A percentile compares a stretch with the other conserved stretches of the same genome.
These are phyloP conservation scores for Tillandsia leiboldiana DNA, from an alignment of 176 grass and related monocot genomes.

Conservation along the genomic window DNA sequence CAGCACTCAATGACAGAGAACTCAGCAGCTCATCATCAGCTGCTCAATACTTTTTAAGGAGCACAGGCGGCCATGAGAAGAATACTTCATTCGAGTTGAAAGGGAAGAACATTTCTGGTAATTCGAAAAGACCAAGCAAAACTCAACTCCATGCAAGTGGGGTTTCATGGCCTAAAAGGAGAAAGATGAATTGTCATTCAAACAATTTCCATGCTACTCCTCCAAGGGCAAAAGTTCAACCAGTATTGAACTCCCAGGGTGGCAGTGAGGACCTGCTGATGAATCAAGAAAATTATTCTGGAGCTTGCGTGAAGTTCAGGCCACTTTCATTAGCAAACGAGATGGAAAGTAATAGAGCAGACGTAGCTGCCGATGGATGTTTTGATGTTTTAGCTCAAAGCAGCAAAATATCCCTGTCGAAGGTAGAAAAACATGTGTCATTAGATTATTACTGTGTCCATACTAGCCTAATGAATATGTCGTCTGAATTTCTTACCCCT, in stretches of 20 bases:
- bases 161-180: conserved; percentile 22
- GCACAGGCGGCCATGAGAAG: conserved; percentile 14
- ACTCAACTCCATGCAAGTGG: conserved; percentile 13
- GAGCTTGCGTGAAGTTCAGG: conserved; percentile 7
- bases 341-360: background rate
- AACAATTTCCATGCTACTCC: conserved; percentile 27
- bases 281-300: conserved; percentile 8
- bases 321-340: conserved; percentile 26
- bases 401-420: conserved; percentile 9
- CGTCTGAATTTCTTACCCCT: too few relatives aligned
- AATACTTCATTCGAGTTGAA: conserved; percentile 14
- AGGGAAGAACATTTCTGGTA: conserved; percentile 16
- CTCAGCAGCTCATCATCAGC: conserved; percentile 14
- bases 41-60: conserved; percentile 16
- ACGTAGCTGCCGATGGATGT: conserved; percentile 20
- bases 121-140: conserved; percentile 5
- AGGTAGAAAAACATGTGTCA: conserved; percentile 23
- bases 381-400: conserved; percentile 17
- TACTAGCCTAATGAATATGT: background rate
- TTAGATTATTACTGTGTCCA: conserved; percentile 1
- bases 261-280: conserved; percentile 10
- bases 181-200: conserved; percentile 3
- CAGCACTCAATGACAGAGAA: background rate
- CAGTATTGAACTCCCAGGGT: conserved; percentile 7
- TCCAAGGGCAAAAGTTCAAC: conserved; percentile 13